These are phyloP conservation scores for Globisporangium yorkense DNA, from an alignment of 352 stramenopile genomes.

Conservation along the genomic window DNA sequence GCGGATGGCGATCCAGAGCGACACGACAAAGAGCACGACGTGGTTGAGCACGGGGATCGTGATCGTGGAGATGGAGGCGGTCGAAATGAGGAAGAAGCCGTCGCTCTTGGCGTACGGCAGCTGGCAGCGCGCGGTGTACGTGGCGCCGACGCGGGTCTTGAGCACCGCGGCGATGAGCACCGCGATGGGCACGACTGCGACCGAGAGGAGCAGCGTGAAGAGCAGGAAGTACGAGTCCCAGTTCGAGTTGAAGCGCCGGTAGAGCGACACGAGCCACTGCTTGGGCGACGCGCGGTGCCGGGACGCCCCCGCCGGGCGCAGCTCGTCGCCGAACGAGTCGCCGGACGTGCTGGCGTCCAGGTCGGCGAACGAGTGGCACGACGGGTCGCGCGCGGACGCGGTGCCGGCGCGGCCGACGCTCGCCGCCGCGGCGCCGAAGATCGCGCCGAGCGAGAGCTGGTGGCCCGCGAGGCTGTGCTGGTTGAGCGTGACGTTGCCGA, in stretches of 20 bases:
- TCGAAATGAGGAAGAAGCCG: conserved; percentile 25
- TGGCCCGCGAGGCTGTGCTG: conserved; percentile 1
- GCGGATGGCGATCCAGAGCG: conserved; percentile 56
- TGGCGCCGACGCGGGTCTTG: conserved; percentile 18
- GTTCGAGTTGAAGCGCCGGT: conserved; percentile 48
- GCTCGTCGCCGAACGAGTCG: conserved; percentile 11
- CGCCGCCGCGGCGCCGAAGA: conserved; percentile 5
- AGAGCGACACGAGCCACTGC: conserved; percentile 32
- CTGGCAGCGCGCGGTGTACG: conserved; percentile 39
- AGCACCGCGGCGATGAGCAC: conserved; percentile 31
- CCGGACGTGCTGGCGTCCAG: conserved; percentile 11
- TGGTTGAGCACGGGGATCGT: conserved; percentile 64
- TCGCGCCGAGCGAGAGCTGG: conserved; percentile 11
- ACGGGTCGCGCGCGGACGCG: conserved; percentile 10
- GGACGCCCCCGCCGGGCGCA: conserved; percentile 10
- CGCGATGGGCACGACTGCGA: conserved; percentile 42
- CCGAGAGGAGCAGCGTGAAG: conserved; percentile 39
- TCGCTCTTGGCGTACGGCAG: conserved; percentile 21
- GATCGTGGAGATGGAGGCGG: conserved; percentile 34
- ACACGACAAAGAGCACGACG: conserved; percentile 60
- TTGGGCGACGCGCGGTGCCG: conserved; percentile 1
- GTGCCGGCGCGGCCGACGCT: conserved; percentile 4
- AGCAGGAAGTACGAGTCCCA: conserved; percentile 75
- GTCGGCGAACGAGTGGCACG: conserved; percentile 20
- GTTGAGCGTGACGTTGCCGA: conserved; percentile 1